phyloP scores from a whole-genome alignment of 768 basidiomycete species.

The Sporobolomyces phaffii region DNA sequence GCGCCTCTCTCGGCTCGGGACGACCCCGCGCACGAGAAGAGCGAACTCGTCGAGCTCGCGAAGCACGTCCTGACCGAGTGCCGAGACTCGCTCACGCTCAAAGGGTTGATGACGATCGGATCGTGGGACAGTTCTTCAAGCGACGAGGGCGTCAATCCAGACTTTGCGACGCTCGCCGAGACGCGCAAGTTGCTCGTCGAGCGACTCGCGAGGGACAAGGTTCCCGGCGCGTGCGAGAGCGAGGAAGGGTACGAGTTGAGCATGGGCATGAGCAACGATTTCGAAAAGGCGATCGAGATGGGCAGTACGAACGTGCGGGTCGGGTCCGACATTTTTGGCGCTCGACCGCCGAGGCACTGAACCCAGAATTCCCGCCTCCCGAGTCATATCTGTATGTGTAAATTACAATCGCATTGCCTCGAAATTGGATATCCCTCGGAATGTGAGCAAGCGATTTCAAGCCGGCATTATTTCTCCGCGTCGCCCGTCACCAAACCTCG shows the following conservation, averaged over 20 bases:
- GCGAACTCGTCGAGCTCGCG: conserved; percentile 64
- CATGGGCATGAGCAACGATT: conserved; percentile 98
- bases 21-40: conserved; percentile 44
- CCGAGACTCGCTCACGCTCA: conserved; percentile 61
- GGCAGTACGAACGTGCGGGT: conserved; percentile 86
- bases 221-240: conserved; percentile 8
- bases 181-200: conserved; percentile 24
- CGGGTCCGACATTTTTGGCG: conserved; percentile 83
- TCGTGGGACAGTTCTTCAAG: conserved; percentile 61
- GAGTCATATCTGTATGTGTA: too few relatives aligned
- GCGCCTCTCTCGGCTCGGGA: conserved; percentile 52
- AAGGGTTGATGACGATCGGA: conserved; percentile 96
- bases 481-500: not conserved
- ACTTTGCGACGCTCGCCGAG: conserved; percentile 57
- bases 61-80: conserved; percentile 65
- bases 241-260: conserved; percentile 46
- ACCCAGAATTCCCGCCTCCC: too few relatives aligned
- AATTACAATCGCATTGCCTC: too few relatives aligned
- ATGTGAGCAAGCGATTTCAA: too few relatives aligned
- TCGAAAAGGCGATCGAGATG: conserved; percentile 71
- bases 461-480: too few relatives aligned
- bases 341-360: conserved; percentile 46
- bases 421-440: too few relatives aligned
- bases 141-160: conserved; percentile 55
- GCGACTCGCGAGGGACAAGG: not conserved